Evolutionary conservation across 1,139 yeast species (phyloP).

Genomic region (Fermentozyma sake): DNA sequence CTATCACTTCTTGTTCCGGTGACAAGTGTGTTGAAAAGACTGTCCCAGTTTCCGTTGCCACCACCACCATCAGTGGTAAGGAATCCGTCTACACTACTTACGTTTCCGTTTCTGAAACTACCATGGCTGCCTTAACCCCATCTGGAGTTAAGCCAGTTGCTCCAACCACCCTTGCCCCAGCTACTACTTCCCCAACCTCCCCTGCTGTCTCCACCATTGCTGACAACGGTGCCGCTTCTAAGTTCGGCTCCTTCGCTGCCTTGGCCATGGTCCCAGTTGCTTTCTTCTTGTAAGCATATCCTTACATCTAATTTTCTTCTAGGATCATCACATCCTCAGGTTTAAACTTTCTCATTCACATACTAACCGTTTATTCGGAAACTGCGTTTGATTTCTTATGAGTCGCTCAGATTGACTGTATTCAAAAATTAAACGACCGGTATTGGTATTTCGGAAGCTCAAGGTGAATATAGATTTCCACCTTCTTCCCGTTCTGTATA

Average conservation of each 20-base stretch:
- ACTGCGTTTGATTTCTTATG: not conserved
- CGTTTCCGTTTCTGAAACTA: slow-evolving; percentile 5
- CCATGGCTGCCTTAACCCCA: not conserved
- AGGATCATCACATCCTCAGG: no score
- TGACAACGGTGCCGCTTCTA: slow-evolving; percentile 13
- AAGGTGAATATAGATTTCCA: no score
- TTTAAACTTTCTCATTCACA: slow-evolving; percentile 2
- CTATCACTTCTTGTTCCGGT: slow-evolving; percentile 5
- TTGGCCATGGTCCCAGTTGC: slow-evolving; percentile 21
- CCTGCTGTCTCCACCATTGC: slow-evolving; percentile 3
- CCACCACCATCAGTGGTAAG: slow-evolving; percentile 8
- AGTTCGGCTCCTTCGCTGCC: slow-evolving; percentile 14
- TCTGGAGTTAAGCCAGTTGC: slow-evolving; percentile 2
- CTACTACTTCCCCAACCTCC: slow-evolving; percentile 2
- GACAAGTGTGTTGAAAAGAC: slow-evolving; percentile 1
- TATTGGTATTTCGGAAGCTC: not conserved
- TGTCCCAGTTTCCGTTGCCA: not conserved
- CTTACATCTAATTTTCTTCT: no score
- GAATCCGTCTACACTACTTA: slow-evolving; percentile 11
- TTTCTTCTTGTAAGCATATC: slow-evolving; percentile 16
- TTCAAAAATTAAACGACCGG: not conserved
- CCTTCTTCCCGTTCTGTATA: no score
- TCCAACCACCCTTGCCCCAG: slow-evolving; percentile 3
- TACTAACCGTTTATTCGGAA: not conserved
- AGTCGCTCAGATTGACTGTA: not conserved